Conservation (phyloP, 345 rosid species). For the Gossypium rotundifolium region DNA sequence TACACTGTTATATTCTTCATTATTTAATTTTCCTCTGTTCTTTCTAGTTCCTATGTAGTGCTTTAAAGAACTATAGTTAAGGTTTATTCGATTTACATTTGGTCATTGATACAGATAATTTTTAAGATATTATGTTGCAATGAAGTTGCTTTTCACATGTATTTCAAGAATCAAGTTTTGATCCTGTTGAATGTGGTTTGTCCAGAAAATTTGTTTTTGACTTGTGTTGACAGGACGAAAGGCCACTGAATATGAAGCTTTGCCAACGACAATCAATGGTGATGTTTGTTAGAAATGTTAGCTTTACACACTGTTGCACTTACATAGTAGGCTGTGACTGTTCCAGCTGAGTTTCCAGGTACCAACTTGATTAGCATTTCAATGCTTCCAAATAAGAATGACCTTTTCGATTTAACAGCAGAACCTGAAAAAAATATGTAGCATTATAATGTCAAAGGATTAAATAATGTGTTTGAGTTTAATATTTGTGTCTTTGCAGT, state of each 20-base stretch:
- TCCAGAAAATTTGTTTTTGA: neutral
- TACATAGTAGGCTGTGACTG: slow-evolving; percentile 65
- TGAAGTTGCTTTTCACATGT: neutral
- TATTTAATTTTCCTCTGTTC: neutral
- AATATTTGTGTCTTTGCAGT: neutral
- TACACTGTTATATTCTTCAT: neutral
- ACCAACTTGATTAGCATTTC: slow-evolving; percentile 77
- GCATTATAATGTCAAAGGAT: neutral
- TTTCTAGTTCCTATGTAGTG: neutral
- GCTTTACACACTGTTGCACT: slow-evolving; percentile 10
- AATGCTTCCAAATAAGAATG: slow-evolving; percentile 68
- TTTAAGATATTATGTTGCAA: neutral
- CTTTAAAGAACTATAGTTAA: neutral
- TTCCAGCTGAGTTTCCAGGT: slow-evolving; percentile 84
- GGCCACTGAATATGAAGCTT: neutral
- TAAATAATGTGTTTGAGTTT: neutral
- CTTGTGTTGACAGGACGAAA: neutral
- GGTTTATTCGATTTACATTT: neutral
- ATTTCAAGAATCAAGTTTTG: neutral
- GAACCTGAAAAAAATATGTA: slow-evolving; percentile 34
- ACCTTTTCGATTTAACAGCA: slow-evolving; percentile 46
- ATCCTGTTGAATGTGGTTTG: neutral
- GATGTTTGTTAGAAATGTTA: neutral
- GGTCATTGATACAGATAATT: neutral
- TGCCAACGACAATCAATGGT: neutral